phyloP scores from a whole-genome alignment of 192 early-diverging fungal genomes.

The Spinellus fusiger region DNA sequence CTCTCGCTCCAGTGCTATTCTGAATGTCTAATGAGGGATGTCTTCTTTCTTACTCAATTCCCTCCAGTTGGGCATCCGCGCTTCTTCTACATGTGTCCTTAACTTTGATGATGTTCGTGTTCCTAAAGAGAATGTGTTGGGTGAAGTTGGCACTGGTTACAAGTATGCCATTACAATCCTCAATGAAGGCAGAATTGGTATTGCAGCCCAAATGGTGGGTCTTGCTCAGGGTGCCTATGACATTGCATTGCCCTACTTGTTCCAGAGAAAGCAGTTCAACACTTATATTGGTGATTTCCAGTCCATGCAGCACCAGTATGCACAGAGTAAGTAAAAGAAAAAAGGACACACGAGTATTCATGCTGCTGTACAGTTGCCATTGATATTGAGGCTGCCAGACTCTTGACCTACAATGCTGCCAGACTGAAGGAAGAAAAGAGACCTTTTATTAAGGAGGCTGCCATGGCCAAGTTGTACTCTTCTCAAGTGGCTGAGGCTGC shows the following conservation, averaged over 20 bases:
- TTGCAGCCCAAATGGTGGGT: slow-evolving; percentile 97
- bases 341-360: background rate
- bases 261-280: slow-evolving; percentile 95
- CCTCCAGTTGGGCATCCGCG: slow-evolving; percentile 83
- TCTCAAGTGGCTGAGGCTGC: slow-evolving; percentile 89
- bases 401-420: slow-evolving; percentile 96
- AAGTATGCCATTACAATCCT: slow-evolving; percentile 97
- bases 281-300: slow-evolving; percentile 80
- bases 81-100: slow-evolving; percentile 91
- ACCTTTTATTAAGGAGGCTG: slow-evolving; percentile 91
- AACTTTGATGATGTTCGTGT: slow-evolving; percentile 88
- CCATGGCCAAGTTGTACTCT: slow-evolving; percentile 97
- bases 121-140: slow-evolving; percentile 82
- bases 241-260: slow-evolving; percentile 80
- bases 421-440: slow-evolving; percentile 90
- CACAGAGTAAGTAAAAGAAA: slow-evolving; percentile 20
- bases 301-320: slow-evolving; percentile 58
- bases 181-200: slow-evolving; percentile 98
- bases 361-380: slow-evolving; percentile 49
- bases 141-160: slow-evolving; percentile 95
- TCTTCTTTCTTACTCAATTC: slow-evolving; percentile 38
- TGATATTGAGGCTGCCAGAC: slow-evolving; percentile 94
- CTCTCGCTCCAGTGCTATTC: no score
- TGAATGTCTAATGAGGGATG: background rate
- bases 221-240: slow-evolving; percentile 93